A percentile compares a stretch with the other conserved stretches of the same genome.
Evolutionary conservation across 1,284 basidiomycete species (phyloP).

Genomic region (Dichomitus squalens): DNA sequence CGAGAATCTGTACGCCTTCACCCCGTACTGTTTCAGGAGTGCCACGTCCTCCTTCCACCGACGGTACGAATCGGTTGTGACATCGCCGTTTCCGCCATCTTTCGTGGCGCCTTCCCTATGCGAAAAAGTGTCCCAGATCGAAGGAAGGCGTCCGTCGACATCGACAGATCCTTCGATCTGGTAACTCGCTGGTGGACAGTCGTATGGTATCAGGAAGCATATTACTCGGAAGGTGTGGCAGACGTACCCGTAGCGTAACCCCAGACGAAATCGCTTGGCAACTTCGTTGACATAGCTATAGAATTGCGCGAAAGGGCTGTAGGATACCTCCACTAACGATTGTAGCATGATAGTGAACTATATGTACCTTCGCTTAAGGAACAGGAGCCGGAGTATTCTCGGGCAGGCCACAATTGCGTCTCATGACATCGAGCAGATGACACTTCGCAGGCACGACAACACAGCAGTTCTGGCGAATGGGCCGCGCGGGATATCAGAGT

Average conservation of each 20-base stretch:
- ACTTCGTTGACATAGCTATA: constrained; percentile 17
- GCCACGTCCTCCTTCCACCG: constrained; percentile 70
- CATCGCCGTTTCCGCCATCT: constrained; percentile 66
- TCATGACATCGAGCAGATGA: not conserved
- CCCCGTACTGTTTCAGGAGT: constrained; percentile 50
- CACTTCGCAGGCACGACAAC: not conserved
- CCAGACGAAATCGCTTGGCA: constrained; percentile 33
- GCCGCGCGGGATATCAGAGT: not conserved
- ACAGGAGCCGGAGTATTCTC: constrained; percentile 13
- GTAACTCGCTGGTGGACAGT: constrained; percentile 30
- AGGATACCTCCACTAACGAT: not conserved
- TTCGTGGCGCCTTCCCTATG: constrained; percentile 63
- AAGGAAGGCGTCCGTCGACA: constrained; percentile 57
- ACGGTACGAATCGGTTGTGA: constrained; percentile 70
- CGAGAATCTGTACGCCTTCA: constrained; percentile 53
- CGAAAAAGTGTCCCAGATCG: constrained; percentile 77
- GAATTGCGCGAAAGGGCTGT: not conserved
- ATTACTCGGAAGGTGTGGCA: not conserved
- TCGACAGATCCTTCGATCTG: constrained; percentile 70
- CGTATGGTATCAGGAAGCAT: not conserved
- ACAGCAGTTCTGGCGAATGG: not conserved
- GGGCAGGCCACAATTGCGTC: not conserved
- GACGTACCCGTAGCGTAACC: constrained; percentile 33
- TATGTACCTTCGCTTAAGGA: too few relatives aligned
- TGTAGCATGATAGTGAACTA: too few relatives aligned